Evolutionary conservation across 2,329 filamentous ascomycete species (phyloP).

Genomic region (Verticillium albo-atrum): DNA sequence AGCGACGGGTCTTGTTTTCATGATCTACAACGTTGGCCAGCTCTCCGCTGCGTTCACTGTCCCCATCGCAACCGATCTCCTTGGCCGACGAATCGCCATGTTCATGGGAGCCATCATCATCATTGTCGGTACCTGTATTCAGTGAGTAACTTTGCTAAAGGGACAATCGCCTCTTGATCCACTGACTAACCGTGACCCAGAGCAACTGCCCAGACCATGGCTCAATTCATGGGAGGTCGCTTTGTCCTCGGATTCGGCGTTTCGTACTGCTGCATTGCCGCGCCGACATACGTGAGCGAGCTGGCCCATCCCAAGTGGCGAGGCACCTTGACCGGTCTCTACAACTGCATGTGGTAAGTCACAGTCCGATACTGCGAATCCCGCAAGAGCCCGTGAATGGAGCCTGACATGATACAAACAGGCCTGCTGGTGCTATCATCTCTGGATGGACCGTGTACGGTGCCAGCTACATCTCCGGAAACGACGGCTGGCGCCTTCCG

Average conservation of each 20-base stretch:
- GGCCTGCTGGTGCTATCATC: conserved; percentile 43
- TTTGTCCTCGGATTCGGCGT: conserved; percentile 50
- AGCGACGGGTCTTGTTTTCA: conserved; percentile 26
- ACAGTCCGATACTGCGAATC: background rate
- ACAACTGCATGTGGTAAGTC: conserved; percentile 45
- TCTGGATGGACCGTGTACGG: conserved; percentile 51
- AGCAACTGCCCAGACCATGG: conserved; percentile 34
- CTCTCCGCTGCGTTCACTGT: conserved; percentile 34
- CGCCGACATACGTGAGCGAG: conserved; percentile 47
- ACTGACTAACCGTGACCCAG: background rate
- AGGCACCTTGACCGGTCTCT: conserved; percentile 46
- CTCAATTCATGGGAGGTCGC: conserved; percentile 45
- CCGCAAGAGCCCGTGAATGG: too few relatives aligned
- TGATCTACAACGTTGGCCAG: conserved; percentile 41
- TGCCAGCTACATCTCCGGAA: conserved; percentile 31
- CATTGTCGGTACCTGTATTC: conserved; percentile 34
- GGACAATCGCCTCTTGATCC: background rate
- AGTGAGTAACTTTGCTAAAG: conserved; percentile 7
- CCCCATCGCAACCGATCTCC: conserved; percentile 33
- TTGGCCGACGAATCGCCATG: conserved; percentile 37
- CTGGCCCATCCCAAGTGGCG: conserved; percentile 47
- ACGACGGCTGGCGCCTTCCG: conserved; percentile 41
- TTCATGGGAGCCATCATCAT: conserved; percentile 32
- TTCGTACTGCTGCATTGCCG: conserved; percentile 42
- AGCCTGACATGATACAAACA: background rate